Evolutionary conservation across 2,329 filamentous ascomycete species (phyloP).

Genomic region (Aspergillus niger): DNA sequence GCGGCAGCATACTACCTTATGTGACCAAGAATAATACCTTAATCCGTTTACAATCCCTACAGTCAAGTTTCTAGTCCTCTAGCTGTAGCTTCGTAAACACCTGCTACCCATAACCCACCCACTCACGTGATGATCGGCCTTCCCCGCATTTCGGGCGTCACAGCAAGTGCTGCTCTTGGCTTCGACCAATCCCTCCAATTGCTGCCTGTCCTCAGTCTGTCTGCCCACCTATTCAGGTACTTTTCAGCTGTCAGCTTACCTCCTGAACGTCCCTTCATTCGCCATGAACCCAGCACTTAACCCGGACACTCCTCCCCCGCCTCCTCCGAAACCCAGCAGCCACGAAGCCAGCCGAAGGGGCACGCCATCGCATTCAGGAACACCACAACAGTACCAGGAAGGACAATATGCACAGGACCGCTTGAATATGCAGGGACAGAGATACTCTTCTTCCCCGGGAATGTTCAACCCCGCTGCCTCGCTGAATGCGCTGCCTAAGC

Average conservation of each 20-base stretch:
- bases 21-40: no score
- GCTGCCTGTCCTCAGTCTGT: neutral
- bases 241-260: neutral
- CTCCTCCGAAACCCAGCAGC: conserved; percentile 71
- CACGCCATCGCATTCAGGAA: conserved; percentile 56
- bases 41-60: neutral
- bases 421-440: conserved; percentile 10
- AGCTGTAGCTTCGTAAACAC: neutral
- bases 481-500: conserved; percentile 27
- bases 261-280: neutral
- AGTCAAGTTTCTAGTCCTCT: neutral
- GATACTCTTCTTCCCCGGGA: conserved; percentile 13
- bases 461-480: conserved; percentile 16
- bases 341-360: conserved; percentile 68
- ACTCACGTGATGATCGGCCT: neutral
- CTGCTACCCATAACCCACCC: no score
- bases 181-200: conserved; percentile 5
- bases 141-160: conserved; percentile 7
- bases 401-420: conserved; percentile 25
- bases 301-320: conserved; percentile 63
- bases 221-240: neutral
- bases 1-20: neutral
- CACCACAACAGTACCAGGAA: conserved; percentile 40
- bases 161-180: neutral
- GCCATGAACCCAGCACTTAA: conserved; percentile 41